A percentile compares a stretch with the other conserved stretches of the same genome.
These are phyloP conservation scores for Pleurotus salmoneostramineus DNA, from an alignment of 768 basidiomycete species.

Conservation along the genomic window DNA sequence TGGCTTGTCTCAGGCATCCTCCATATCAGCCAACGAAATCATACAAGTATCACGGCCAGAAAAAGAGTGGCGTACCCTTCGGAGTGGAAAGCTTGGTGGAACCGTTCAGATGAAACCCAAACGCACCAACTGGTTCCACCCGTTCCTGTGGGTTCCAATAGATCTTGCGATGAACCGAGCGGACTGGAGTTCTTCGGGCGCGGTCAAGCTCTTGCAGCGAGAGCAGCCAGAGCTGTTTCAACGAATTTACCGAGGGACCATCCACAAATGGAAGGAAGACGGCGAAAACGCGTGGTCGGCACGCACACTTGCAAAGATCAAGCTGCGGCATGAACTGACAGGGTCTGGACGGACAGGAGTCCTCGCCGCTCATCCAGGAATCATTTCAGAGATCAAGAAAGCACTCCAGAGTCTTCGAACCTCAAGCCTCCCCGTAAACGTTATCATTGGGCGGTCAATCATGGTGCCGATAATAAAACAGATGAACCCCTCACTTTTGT, in stretches of 20 bases:
- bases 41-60: no score
- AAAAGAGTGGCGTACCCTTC: no score
- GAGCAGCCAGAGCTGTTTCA: not conserved
- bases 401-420: constrained; percentile 11
- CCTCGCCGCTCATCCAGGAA: constrained; percentile 11
- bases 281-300: not conserved
- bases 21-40: no score
- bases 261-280: not conserved
- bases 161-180: not conserved
- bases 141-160: constrained; percentile 14
- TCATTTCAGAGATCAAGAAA: constrained; percentile 13
- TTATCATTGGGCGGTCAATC: constrained; percentile 11
- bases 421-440: constrained; percentile 11
- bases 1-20: no score
- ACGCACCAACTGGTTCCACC: constrained; percentile 17
- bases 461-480: constrained; percentile 12
- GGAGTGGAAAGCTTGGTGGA: constrained; percentile 10
- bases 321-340: constrained; percentile 3
- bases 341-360: constrained; percentile 13
- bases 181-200: not conserved
- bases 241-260: not conserved
- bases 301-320: not conserved
- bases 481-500: constrained; percentile 7
- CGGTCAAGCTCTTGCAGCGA: not conserved
- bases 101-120: constrained; percentile 1